Evolutionary conservation across 2,329 filamentous ascomycete species (phyloP).

Genomic region (Amylocarpus encephaloides): DNA sequence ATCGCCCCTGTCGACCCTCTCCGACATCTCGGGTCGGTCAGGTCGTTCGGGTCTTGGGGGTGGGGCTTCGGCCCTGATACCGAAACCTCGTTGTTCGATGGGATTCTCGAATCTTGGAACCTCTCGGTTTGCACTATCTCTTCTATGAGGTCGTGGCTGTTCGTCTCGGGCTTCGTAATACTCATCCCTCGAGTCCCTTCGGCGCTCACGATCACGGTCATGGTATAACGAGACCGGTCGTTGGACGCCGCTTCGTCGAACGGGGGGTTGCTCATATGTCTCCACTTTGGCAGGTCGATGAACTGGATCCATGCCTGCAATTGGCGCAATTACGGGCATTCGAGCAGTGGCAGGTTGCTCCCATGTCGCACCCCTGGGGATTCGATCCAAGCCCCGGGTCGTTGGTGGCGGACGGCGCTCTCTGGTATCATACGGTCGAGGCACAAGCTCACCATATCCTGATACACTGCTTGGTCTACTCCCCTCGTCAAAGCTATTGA

Average conservation of each 20-base stretch:
- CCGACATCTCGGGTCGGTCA: slow-evolving; percentile 12
- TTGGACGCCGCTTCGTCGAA: slow-evolving; percentile 33
- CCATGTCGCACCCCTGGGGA: slow-evolving; percentile 44
- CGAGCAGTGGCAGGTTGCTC: slow-evolving; percentile 39
- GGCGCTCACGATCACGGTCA: slow-evolving; percentile 18
- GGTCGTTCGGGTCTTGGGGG: slow-evolving; percentile 6
- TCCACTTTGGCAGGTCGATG: slow-evolving; percentile 23
- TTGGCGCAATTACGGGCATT: slow-evolving; percentile 36
- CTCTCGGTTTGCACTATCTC: slow-evolving; percentile 17
- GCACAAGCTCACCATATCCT: slow-evolving; percentile 25
- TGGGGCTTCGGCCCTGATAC: slow-evolving; percentile 16
- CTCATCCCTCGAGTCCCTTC: slow-evolving; percentile 24
- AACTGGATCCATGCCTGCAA: slow-evolving; percentile 29
- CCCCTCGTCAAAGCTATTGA: slow-evolving; percentile 46
- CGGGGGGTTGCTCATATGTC: slow-evolving; percentile 16
- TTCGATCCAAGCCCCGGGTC: slow-evolving; percentile 65
- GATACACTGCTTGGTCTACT: slow-evolving; percentile 27
- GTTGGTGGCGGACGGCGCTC: slow-evolving; percentile 54
- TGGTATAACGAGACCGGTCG: slow-evolving; percentile 27
- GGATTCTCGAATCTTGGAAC: slow-evolving; percentile 26
- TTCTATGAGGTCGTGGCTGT: slow-evolving; percentile 18
- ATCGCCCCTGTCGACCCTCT: slow-evolving; percentile 11
- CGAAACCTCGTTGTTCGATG: slow-evolving; percentile 26
- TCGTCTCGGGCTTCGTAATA: slow-evolving; percentile 29
- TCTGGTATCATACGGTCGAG: slow-evolving; percentile 36